A percentile compares a stretch with the other conserved stretches of the same genome.
Conservation (phyloP, 345 rosid species). For the Barbarea vulgaris region DNA sequence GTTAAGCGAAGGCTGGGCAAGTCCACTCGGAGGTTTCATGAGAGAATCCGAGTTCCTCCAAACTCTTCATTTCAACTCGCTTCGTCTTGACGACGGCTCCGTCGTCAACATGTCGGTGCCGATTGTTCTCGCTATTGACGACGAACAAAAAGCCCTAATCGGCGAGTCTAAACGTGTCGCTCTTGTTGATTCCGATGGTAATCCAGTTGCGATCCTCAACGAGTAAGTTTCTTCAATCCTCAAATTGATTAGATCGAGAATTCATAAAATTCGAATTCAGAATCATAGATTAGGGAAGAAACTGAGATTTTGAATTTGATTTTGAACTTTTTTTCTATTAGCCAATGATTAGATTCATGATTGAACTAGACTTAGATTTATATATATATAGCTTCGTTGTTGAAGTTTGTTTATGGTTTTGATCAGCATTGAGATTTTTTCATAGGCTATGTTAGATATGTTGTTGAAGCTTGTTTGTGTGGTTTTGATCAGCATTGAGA, state of each 20-base stretch:
- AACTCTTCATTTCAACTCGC: slow-evolving; percentile 98
- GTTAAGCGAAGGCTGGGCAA: slow-evolving; percentile 99
- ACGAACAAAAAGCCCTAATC: slow-evolving; percentile 62
- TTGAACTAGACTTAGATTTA: slow-evolving; percentile 11
- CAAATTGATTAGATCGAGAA: not conserved
- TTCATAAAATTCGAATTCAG: not conserved
- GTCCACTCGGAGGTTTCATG: slow-evolving; percentile 97
- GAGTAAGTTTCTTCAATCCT: slow-evolving; percentile 54
- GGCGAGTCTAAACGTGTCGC: slow-evolving; percentile 74
- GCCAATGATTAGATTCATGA: slow-evolving; percentile 4
- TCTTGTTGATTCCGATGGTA: slow-evolving; percentile 69
- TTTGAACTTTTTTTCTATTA: not conserved
- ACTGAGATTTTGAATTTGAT: not conserved
- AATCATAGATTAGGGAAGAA: not conserved
- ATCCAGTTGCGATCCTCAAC: slow-evolving; percentile 71
- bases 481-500: slow-evolving; percentile 69
- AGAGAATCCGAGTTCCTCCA: slow-evolving; percentile 99
- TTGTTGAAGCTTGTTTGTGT: slow-evolving; percentile 1
- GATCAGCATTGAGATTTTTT: slow-evolving; percentile 87
- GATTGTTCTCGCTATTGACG: slow-evolving; percentile 85
- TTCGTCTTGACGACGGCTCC: slow-evolving; percentile 88
- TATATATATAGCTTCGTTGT: not conserved
- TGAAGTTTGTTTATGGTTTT: slow-evolving; percentile 19
- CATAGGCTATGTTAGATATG: slow-evolving; percentile 50
- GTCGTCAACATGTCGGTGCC: slow-evolving; percentile 98